Base-by-base conservation (phyloP, 1,284 basidiomycete genomes). In the Taiwanofungus camphoratus region DNA sequence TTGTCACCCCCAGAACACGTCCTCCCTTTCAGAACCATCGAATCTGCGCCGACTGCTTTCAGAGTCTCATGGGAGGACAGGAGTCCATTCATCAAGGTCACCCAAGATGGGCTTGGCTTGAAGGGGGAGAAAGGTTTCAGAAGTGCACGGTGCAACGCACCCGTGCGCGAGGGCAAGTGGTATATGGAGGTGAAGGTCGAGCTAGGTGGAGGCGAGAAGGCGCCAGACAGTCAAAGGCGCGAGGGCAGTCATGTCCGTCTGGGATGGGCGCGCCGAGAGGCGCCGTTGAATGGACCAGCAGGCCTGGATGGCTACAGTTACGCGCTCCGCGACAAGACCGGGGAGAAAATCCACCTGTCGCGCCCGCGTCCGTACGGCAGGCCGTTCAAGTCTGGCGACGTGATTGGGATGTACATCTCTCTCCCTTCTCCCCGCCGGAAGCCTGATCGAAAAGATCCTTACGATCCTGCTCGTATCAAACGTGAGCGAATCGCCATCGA, bases 261-360 rank as follows among this genome's bases (percentile, higher is more conserved):
- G 0, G 96, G 96, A 0, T 95, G 92, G 82, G 94, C 79, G 1
- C 72, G 96, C 26, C 74, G 96, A 44, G 96, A 99, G 63, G 89
- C 93, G 4, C 82, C 84, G 11, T 70, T 99, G 37, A 96, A 97
- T 56, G 92, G 84, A 0, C 96, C 96, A 0, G 92, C 85, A 6
- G 96, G 96, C 0, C 70, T 93, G 13, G 95, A 99, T 58, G 95
- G 86, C 0, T 97, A 99, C 64, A 87, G 84, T 53, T 99, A 99
- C 60, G 92, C 84, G 3, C 74, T 87, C 51, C 79, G 94, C 40
- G 96, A 99, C 71, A 91, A 85, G 54, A 85, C 82, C 0, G 95
- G 96, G 7, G 90, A 97, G 45, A 92, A 90, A 63, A 82, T 96
- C 20, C 87, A 88, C 4, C 67, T 94, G 5, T 90, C 92, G 1